Evolutionary conservation across 2,329 filamentous ascomycete genomes (phyloP).

Genomic region (Sclerotinia nivalis): DNA sequence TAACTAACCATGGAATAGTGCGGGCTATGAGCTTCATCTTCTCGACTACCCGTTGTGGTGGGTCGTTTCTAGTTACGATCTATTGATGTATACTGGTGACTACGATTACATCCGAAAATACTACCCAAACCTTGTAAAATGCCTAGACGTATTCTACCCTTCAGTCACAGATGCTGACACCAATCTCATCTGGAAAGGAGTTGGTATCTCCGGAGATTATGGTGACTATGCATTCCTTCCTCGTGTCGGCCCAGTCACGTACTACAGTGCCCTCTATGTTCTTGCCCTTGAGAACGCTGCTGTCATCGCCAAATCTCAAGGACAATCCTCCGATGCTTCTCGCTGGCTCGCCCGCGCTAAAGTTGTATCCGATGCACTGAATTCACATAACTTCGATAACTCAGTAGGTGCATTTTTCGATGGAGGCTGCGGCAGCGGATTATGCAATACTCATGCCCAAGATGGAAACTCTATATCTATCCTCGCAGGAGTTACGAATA

Average conservation of each 20-base stretch:
- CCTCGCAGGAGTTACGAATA: conserved; percentile 43
- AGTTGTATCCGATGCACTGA: conserved; percentile 43
- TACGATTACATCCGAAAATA: conserved; percentile 45
- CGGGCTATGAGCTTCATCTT: conserved; percentile 49
- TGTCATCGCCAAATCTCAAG: conserved; percentile 44
- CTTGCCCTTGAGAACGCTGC: conserved; percentile 49
- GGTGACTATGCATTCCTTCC: conserved; percentile 55
- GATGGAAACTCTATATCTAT: conserved; percentile 54
- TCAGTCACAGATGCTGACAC: conserved; percentile 45
- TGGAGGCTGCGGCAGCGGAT: conserved; percentile 39
- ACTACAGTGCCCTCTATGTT: conserved; percentile 55
- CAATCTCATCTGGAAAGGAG: conserved; percentile 47
- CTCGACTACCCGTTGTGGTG: conserved; percentile 57
- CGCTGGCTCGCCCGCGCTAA: conserved; percentile 47
- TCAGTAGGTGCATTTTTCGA: conserved; percentile 50
- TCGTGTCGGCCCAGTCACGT: conserved; percentile 50
- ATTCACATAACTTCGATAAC: conserved; percentile 45
- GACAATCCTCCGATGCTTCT: conserved; percentile 41
- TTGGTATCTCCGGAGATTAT: conserved; percentile 43
- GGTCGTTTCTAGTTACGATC: conserved; percentile 51
- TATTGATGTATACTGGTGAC: conserved; percentile 53
- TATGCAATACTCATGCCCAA: conserved; percentile 46
- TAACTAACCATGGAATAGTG: conserved; percentile 36
- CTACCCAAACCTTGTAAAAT: conserved; percentile 45
- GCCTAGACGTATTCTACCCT: conserved; percentile 51